Percentiles rank a stretch among this genome's conserved stretches.
These are phyloP conservation scores for Cymodocea nodosa DNA, from an alignment of 116 monocot species.

Conservation along the genomic window DNA sequence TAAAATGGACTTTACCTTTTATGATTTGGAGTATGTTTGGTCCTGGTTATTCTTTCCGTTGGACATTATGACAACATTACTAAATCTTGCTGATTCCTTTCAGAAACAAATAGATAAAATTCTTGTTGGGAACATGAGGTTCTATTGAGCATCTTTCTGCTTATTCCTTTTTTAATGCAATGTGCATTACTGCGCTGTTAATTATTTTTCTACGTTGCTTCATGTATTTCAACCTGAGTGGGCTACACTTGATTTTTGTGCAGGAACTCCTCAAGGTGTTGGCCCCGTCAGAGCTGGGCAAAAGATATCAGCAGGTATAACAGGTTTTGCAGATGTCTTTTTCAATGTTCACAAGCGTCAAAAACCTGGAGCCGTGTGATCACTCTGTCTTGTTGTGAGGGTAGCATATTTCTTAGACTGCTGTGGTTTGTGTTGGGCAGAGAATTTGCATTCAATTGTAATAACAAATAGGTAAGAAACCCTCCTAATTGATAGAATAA, in stretches of 20 bases:
- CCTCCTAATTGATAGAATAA: no score
- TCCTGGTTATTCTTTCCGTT: no score
- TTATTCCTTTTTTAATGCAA: no score
- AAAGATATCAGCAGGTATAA: slow-evolving; percentile 85
- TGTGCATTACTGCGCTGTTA: no score
- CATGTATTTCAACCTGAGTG: not conserved
- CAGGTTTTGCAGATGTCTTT: slow-evolving; percentile 70
- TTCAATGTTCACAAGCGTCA: slow-evolving; percentile 71
- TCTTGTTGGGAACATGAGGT: no score
- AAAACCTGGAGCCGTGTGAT: slow-evolving; percentile 12
- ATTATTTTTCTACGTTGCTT: not conserved
- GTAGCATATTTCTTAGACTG: no score
- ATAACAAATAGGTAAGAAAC: no score
- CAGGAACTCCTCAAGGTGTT: slow-evolving; percentile 95
- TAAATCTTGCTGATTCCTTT: not conserved
- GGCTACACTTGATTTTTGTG: slow-evolving; percentile 2
- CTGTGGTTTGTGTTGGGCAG: no score
- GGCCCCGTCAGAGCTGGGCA: slow-evolving; percentile 76
- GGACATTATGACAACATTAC: not conserved
- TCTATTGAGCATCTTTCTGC: no score
- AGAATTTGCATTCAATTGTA: no score
- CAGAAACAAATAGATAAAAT: not conserved
- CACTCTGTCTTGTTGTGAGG: not conserved
- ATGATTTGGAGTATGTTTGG: no score
- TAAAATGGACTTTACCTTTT: no score